These are phyloP conservation scores for Amphichorda felina DNA, from an alignment of 2,329 filamentous ascomycete species.

Conservation along the genomic window DNA sequence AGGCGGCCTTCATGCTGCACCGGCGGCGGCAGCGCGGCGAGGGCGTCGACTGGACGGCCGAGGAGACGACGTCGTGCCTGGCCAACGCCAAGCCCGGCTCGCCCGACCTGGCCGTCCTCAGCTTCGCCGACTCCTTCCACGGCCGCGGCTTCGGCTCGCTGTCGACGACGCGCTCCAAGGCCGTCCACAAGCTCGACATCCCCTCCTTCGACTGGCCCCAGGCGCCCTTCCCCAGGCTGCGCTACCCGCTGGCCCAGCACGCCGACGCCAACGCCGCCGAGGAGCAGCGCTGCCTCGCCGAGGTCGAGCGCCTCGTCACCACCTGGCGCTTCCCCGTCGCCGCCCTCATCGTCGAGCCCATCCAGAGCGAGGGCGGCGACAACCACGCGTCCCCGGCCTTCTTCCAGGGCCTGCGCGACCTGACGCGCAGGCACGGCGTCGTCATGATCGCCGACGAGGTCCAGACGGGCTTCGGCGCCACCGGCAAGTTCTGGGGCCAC, in stretches of 20 bases:
- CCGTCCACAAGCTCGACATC: constrained; percentile 91
- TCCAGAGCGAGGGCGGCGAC: constrained; percentile 89
- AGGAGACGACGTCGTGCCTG: constrained; percentile 68
- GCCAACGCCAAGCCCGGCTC: constrained; percentile 68
- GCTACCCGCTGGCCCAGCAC: constrained; percentile 77
- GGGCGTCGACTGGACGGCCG: constrained; percentile 64
- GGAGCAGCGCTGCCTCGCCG: constrained; percentile 69
- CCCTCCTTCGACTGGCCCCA: constrained; percentile 93
- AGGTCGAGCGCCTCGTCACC: constrained; percentile 72
- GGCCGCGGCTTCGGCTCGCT: constrained; percentile 80
- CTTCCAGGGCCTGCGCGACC: constrained; percentile 70
- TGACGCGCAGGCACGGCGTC: constrained; percentile 67
- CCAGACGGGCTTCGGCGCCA: constrained; percentile 85
- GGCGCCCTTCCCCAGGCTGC: constrained; percentile 72
- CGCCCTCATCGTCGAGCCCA: constrained; percentile 77
- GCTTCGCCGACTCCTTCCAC: constrained; percentile 83
- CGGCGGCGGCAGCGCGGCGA: constrained; percentile 73
- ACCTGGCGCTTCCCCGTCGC: constrained; percentile 70
- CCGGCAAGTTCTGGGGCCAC: constrained; percentile 92
- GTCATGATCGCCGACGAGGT: constrained; percentile 91
- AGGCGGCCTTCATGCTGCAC: constrained; percentile 90
- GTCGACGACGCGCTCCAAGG: constrained; percentile 83
- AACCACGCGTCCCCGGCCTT: constrained; percentile 84
- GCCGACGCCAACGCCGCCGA: constrained; percentile 69
- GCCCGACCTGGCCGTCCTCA: constrained; percentile 69